phyloP scores from a whole-genome alignment of 495 filamentous ascomycete species.

The Trichoderma virens region DNA sequence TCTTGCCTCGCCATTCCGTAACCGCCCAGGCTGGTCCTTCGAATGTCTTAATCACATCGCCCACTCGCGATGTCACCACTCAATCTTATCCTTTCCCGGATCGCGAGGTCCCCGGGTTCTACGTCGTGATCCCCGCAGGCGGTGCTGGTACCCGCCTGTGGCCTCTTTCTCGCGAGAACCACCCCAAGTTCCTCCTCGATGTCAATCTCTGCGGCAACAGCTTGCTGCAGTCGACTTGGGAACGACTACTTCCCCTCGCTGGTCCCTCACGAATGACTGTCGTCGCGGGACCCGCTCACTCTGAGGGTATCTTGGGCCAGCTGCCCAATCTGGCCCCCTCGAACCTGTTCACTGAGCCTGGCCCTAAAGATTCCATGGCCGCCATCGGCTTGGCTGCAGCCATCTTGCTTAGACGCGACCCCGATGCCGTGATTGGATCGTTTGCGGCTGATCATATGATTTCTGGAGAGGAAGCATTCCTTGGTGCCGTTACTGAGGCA shows the following conservation, averaged over 20 bases:
- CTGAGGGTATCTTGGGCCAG: not conserved
- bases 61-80: not conserved
- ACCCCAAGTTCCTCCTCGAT: slow-evolving; percentile 3
- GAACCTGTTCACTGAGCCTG: not conserved
- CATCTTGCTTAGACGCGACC: not conserved
- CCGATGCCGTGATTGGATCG: not conserved
- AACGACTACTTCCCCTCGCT: not conserved
- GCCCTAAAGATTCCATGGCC: slow-evolving; percentile 2
- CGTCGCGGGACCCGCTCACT: not conserved
- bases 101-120: not conserved
- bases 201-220: slow-evolving; percentile 7
- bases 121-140: slow-evolving; percentile 1
- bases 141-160: slow-evolving; percentile 4
- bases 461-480: not conserved
- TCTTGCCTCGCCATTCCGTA: not conserved
- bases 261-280: not conserved
- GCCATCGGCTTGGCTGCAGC: slow-evolving; percentile 1
- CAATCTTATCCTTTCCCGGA: not conserved
- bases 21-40: not conserved
- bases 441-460: slow-evolving; percentile 3
- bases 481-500: not conserved
- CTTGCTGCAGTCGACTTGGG: slow-evolving; percentile 1
- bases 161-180: slow-evolving; percentile 3
- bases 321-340: not conserved
- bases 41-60: not conserved